Conservation (phyloP, 345 rosid genomes). For the Populus simonii region DNA sequence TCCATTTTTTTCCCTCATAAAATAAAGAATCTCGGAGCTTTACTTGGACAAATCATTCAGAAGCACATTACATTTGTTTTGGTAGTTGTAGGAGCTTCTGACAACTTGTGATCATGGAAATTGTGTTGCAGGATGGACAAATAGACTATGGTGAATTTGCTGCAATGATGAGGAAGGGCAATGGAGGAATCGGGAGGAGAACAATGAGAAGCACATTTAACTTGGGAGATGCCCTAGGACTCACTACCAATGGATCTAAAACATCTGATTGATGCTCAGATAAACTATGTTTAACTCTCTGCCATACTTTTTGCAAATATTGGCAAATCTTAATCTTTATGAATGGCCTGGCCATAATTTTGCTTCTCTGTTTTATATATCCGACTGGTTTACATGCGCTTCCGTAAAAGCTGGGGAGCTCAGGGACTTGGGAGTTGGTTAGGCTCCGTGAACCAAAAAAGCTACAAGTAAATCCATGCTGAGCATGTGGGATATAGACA, state of each 20-base stretch:
- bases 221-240: conserved; percentile 42
- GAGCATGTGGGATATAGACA: too few species aligned
- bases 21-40: background rate
- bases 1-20: background rate
- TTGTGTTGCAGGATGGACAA: conserved; percentile 58
- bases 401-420: too few species aligned
- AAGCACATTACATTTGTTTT: background rate
- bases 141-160: conserved; percentile 73
- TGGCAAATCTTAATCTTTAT: background rate
- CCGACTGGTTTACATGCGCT: too few species aligned
- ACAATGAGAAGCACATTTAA: conserved; percentile 52
- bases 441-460: too few species aligned
- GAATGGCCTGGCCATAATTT: conserved; percentile 14
- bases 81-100: background rate
- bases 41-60: background rate
- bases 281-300: background rate
- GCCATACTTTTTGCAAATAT: background rate
- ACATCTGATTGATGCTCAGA: conserved; percentile 16
- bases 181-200: conserved; percentile 61
- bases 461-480: too few species aligned
- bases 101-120: background rate
- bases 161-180: conserved; percentile 78
- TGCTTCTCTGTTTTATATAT: background rate
- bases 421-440: too few species aligned
- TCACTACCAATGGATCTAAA: conserved; percentile 16